Evolutionary conservation across 2,329 filamentous ascomycete genomes (phyloP), one percentile per base, ranked within the genome.

Genomic region (Xylariales sp.): DNA sequence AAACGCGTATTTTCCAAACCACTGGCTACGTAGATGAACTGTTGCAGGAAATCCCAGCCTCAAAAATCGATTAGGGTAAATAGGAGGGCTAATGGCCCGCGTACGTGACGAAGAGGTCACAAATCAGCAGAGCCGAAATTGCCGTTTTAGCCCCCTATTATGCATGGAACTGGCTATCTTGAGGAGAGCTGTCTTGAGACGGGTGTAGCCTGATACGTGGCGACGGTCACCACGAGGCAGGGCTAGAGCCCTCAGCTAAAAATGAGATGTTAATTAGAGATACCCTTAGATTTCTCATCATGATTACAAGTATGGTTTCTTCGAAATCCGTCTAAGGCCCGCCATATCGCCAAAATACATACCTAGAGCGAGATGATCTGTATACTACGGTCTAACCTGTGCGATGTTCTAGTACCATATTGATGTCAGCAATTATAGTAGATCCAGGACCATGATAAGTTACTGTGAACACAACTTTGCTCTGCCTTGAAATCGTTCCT

Each of bases 281-380:
- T 68, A 68, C 66, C 66, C 65, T 2, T 59, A 65, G 53, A 61
- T 49, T 65, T 54, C 36, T 18, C 36, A 1, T 30, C 28, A 56
- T 56, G 0, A 14, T 56, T 32, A 45, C 41, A 43, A 7, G 18
- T 23, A 41, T 6, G 34, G 6, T 39, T 54, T 18, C 5, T 23
- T 41, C 7, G 52, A 36, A 9, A 23, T 54, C 28, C 12, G n/a
- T 48, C 5, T 18, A 9, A 39, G 8, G 2, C 12, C 32, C 34
- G 14, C 34, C 32, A 54, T 34, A 9, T 50, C 8, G 48, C 23
- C 5, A 23, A 46, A 46, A 18, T 10, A 23, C 45, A 46, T 46
- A 23, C 45, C 9, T 6, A 23, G n/a, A 23, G 6, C 3, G n/a
- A 23, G 45, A 23, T 23, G 9, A 46, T 10, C 6, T 46, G 18